Percentiles rank a stretch among this genome's conserved stretches.
phyloP scores from a whole-genome alignment of 208 protist species.

The Acanthamoeba culbertsoni region DNA sequence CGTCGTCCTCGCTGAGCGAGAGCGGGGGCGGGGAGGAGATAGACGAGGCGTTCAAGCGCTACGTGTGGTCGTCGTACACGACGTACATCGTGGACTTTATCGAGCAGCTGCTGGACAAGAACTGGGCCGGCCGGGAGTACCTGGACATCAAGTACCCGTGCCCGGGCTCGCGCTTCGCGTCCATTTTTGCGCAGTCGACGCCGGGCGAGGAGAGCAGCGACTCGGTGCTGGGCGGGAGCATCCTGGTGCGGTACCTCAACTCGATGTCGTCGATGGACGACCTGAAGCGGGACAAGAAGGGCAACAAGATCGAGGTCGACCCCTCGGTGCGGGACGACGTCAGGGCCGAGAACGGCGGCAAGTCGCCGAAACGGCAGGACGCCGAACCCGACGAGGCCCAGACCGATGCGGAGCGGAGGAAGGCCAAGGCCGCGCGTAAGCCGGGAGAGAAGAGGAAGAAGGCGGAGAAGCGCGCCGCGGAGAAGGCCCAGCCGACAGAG shows the following conservation, averaged over 20 bases:
- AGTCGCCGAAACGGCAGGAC: background rate
- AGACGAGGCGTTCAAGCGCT: background rate
- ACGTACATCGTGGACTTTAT: conserved; percentile 56
- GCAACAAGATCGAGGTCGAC: background rate
- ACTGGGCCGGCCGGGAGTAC: conserved; percentile 11
- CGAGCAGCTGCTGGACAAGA: conserved; percentile 34
- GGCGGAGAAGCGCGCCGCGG: background rate
- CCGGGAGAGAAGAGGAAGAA: background rate
- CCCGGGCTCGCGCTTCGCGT: conserved; percentile 3
- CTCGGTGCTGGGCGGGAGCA: conserved; percentile 28
- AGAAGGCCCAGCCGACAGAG: background rate
- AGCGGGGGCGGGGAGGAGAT: background rate
- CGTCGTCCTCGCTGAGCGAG: background rate
- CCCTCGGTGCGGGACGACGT: background rate
- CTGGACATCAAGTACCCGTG: conserved; percentile 44
- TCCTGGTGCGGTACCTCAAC: conserved; percentile 51
- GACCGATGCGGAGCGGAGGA: background rate
- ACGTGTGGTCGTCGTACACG: conserved; percentile 52
- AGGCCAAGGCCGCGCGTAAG: background rate
- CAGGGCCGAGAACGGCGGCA: no score
- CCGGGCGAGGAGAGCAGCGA: conserved; percentile 55
- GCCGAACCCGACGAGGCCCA: background rate
- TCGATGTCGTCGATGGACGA: conserved; percentile 45
- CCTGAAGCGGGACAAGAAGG: conserved; percentile 37
- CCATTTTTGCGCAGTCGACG: conserved; percentile 23